phyloP scores from a whole-genome alignment of 2,329 filamentous ascomycete genomes.

The Pseudocercospora cruenta region DNA sequence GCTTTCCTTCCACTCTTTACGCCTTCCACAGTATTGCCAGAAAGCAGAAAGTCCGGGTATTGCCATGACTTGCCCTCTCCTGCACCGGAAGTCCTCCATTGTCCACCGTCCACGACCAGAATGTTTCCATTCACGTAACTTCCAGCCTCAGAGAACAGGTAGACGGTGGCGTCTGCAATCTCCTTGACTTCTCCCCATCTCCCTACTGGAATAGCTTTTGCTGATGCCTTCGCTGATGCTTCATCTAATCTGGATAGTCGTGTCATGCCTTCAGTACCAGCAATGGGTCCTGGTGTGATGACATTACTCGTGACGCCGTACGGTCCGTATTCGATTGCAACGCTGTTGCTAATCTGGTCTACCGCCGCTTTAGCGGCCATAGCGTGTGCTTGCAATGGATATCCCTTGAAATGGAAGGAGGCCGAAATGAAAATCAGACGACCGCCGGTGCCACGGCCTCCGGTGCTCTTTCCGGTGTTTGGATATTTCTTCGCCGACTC shows the following conservation, averaged over 20 bases:
- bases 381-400: constrained; percentile 87
- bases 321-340: constrained; percentile 88
- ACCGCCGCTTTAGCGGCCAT: constrained; percentile 88
- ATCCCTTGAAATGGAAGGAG: constrained; percentile 86
- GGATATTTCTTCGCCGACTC: constrained; percentile 69
- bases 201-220: constrained; percentile 66
- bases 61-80: constrained; percentile 45
- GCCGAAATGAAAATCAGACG: constrained; percentile 89
- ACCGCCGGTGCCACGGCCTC: constrained; percentile 62
- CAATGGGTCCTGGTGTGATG: constrained; percentile 85
- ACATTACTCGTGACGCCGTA: constrained; percentile 85
- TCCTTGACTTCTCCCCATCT: constrained; percentile 80
- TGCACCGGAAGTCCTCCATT: constrained; percentile 50
- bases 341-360: constrained; percentile 77
- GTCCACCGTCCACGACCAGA: constrained; percentile 67
- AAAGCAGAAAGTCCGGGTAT: constrained; percentile 65
- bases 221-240: constrained; percentile 37
- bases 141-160: constrained; percentile 80
- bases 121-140: constrained; percentile 84
- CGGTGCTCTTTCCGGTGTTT: constrained; percentile 56
- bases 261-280: constrained; percentile 70
- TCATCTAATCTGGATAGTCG: constrained; percentile 43
- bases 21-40: constrained; percentile 57
- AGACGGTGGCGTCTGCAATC: constrained; percentile 90
- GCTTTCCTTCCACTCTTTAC: constrained; percentile 60